Evolutionary conservation across 148 eudicot genomes (phyloP).

Genomic region (Polygonum maritimum): DNA sequence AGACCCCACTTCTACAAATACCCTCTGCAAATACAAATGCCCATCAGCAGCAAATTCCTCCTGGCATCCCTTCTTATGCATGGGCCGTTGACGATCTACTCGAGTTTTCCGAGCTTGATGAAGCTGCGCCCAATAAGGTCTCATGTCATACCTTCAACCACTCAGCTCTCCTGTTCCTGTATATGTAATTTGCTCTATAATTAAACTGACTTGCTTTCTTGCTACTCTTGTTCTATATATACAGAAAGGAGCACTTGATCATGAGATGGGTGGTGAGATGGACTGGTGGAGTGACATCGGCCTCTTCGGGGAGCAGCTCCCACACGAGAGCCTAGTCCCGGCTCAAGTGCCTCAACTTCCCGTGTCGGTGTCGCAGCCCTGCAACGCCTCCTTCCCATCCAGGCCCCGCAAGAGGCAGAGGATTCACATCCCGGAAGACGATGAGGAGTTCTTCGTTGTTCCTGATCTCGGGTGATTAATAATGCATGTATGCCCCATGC

Average conservation of each 20-base stretch:
- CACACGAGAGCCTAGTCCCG: slow-evolving; percentile 43
- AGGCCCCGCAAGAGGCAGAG: slow-evolving; percentile 58
- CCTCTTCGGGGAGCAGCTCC: slow-evolving; percentile 56
- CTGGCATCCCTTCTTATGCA: slow-evolving; percentile 39
- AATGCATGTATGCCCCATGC: background rate
- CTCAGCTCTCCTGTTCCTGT: no score
- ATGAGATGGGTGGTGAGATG: slow-evolving; percentile 38
- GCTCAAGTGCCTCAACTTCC: slow-evolving; percentile 96
- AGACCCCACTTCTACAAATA: slow-evolving; percentile 30
- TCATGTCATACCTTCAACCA: background rate
- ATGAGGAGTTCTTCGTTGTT: slow-evolving; percentile 66
- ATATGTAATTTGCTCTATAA: no score
- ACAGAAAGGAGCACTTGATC: slow-evolving; percentile 74
- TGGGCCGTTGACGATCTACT: slow-evolving; percentile 89
- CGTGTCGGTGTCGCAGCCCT: slow-evolving; percentile 28
- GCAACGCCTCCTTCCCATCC: slow-evolving; percentile 7
- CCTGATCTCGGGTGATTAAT: slow-evolving; percentile 83
- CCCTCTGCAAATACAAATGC: slow-evolving; percentile 24
- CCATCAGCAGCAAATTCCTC: slow-evolving; percentile 17
- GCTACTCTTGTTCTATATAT: background rate
- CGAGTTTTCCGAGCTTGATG: slow-evolving; percentile 57
- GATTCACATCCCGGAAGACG: slow-evolving; percentile 40
- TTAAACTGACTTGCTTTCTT: no score
- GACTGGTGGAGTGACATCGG: slow-evolving; percentile 68
- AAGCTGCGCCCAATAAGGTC: slow-evolving; percentile 55